Evolutionary conservation across 495 filamentous ascomycete genomes (phyloP).

Genomic region (Pseudoneurospora amorphoporcata): DNA sequence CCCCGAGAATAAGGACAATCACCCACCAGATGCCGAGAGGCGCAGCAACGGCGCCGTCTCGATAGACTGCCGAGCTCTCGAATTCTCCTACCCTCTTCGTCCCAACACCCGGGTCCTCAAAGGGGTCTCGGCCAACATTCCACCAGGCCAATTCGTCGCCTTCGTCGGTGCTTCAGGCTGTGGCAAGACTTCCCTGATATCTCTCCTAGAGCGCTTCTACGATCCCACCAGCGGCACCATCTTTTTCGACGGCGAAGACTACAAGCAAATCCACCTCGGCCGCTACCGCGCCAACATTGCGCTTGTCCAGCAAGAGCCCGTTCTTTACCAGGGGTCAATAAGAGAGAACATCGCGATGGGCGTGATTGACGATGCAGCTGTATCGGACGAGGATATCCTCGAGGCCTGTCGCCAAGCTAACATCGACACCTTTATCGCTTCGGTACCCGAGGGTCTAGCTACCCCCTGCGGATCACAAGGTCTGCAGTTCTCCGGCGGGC

Average conservation of each 20-base stretch:
- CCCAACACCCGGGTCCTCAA: constrained; percentile 41
- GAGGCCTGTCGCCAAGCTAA: constrained; percentile 49
- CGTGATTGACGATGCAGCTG: constrained; percentile 14
- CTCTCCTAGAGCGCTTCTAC: constrained; percentile 55
- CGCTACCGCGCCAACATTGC: constrained; percentile 38
- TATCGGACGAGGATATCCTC: constrained; percentile 37
- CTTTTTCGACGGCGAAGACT: constrained; percentile 32
- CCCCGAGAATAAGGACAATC: constrained; percentile 9
- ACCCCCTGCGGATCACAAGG: constrained; percentile 53
- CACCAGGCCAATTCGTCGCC: constrained; percentile 52
- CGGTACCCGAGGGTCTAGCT: constrained; percentile 46
- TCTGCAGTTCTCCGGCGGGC: constrained; percentile 59
- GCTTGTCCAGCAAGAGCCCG: constrained; percentile 48
- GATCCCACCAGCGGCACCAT: constrained; percentile 44
- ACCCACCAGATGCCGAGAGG: constrained; percentile 7
- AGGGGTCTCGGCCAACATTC: constrained; percentile 45
- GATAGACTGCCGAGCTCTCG: constrained; percentile 41
- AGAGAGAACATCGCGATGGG: constrained; percentile 48
- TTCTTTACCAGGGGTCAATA: constrained; percentile 44
- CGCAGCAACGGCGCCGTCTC: constrained; percentile 26
- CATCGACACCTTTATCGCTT: constrained; percentile 49
- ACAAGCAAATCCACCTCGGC: constrained; percentile 26
- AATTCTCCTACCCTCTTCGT: constrained; percentile 45
- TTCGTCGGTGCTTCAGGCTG: constrained; percentile 43
- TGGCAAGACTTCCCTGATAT: constrained; percentile 41